Evolutionary conservation across 768 basidiomycete genomes (phyloP), one percentile per base, ranked within the genome.

Genomic region (Mycena vitilis): DNA sequence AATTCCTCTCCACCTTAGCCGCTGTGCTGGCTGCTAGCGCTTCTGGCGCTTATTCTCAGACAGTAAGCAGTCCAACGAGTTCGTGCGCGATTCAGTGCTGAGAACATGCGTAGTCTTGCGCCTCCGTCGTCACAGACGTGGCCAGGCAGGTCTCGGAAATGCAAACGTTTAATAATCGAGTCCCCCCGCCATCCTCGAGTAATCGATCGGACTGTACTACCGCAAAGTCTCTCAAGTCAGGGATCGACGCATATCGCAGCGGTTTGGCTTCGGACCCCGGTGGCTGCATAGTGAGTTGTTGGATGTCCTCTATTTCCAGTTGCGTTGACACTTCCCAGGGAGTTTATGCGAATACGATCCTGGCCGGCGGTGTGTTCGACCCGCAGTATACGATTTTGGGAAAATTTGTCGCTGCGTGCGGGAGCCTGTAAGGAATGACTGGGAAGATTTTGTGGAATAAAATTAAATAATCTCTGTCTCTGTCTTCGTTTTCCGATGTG

Each of bases 111-210:
- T 38, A 65, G 63, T 1, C 38, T 3, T 65, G 55, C 55, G 38
- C 40, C 20, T 58, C 5, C 56, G 40, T 65, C 55, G 37, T 56
- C 4, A 10, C 18, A 45, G 40, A 42, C 15, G n/a, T 65, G 25
- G 56, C 63, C 22, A 18, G 48, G 2, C 55, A 65, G 10, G 22
- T 65, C 37, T 11, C 63, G 11, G 47, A 65, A 36, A 65, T 65
- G 63, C 20, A 49, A 7, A 18, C 63, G n/a, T 65, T 65, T 38
- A 65, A 65, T 18, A 65, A 58, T 56, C 34, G 63, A 4, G 63
- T 65, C 25, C 63, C 63, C 7, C n/a, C 63, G 23, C 63, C 56
- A 2, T 57, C 56, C n/a, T 36, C 48, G 0, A 58, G 56, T 18
- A 65, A 40, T 20, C 0, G 9, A 5, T 10, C 25, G 22, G 63